phyloP scores from a whole-genome alignment of 2,329 filamentous ascomycete genomes.

The Fusarium sulawesiense region DNA sequence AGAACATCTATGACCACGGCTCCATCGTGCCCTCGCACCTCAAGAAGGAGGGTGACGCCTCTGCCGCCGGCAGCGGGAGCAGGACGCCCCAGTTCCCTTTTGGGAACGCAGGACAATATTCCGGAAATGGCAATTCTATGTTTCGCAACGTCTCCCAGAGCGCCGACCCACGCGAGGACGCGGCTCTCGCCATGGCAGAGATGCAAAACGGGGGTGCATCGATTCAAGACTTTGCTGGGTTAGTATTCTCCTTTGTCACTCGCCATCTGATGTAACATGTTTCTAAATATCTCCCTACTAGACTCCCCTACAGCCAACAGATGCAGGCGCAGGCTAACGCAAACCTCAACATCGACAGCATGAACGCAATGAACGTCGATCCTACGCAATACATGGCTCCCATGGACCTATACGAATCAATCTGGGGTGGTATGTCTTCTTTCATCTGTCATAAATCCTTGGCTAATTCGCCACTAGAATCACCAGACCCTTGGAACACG shows the following conservation, averaged over 20 bases:
- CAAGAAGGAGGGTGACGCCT: conserved; percentile 62
- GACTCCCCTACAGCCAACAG: conserved; percentile 53
- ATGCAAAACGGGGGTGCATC: conserved; percentile 67
- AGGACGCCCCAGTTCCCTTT: conserved; percentile 55
- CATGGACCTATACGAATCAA: conserved; percentile 75
- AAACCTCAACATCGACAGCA: conserved; percentile 55
- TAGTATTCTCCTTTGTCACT: conserved; percentile 21
- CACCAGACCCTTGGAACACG: conserved; percentile 68
- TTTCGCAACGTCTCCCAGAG: conserved; percentile 46
- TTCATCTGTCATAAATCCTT: not conserved
- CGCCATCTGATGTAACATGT: not conserved
- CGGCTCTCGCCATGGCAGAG: conserved; percentile 72
- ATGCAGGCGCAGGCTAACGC: conserved; percentile 51
- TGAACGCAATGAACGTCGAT: conserved; percentile 65
- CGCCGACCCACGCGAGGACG: conserved; percentile 68
- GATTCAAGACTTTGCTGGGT: conserved; percentile 60
- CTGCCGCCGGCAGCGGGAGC: conserved; percentile 58
- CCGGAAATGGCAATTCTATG: conserved; percentile 41
- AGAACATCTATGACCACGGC: conserved; percentile 75
- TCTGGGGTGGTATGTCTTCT: conserved; percentile 70
- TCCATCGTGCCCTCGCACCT: conserved; percentile 63
- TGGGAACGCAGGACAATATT: conserved; percentile 39
- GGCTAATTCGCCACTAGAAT: conserved; percentile 57
- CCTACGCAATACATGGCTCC: conserved; percentile 71
- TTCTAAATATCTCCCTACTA: conserved; percentile 40